A percentile compares a stretch with the other conserved stretches of the same genome.
Conservation (phyloP, 225 moss, liverwort and hornwort species). For the Physcomitrellopsis africana region DNA sequence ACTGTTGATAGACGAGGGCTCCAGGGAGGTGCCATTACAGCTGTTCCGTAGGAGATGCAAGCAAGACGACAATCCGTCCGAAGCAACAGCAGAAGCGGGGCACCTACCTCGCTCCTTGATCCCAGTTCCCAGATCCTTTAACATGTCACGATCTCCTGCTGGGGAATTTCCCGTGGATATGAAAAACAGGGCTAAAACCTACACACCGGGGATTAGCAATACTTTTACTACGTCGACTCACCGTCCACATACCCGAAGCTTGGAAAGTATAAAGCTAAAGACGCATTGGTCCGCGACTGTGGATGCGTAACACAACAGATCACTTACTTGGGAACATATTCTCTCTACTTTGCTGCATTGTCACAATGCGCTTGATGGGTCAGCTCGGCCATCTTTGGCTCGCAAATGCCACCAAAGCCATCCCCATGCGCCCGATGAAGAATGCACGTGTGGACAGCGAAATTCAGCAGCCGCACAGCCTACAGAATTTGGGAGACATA, state of each 20-base stretch:
- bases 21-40: conserved; percentile 21
- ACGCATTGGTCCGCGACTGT: neutral
- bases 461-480: conserved; percentile 23
- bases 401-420: conserved; percentile 12
- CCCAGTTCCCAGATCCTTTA: neutral
- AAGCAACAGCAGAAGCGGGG: conserved; percentile 3
- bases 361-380: neutral
- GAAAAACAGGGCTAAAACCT: no score
- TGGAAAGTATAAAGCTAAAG: no score
- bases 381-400: conserved; percentile 1
- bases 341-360: neutral
- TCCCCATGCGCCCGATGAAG: conserved; percentile 22
- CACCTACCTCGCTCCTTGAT: conserved; percentile 37
- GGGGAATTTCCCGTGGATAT: no score
- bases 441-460: conserved; percentile 27
- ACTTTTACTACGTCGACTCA: no score
- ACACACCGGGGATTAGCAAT: no score
- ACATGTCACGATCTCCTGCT: no score
- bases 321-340: conserved; percentile 22
- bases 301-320: conserved; percentile 29
- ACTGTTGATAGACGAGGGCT: conserved; percentile 1
- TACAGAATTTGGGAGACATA: conserved; percentile 20
- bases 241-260: no score
- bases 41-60: conserved; percentile 23
- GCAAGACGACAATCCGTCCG: conserved; percentile 18